These are phyloP conservation scores for Favolaschia claudopus DNA, from an alignment of 768 basidiomycete species.

Conservation along the genomic window DNA sequence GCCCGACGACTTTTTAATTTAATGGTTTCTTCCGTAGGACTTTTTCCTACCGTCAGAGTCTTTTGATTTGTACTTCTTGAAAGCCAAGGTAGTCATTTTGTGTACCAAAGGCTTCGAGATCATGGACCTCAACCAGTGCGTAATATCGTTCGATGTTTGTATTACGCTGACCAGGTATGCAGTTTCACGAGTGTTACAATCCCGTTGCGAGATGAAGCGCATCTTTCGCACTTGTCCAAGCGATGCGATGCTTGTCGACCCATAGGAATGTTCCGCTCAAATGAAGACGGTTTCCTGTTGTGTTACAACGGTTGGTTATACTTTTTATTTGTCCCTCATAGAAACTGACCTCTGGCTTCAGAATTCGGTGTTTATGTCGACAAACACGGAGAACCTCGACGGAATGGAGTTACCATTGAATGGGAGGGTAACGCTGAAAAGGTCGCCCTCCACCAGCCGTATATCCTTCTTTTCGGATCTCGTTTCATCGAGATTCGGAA, in stretches of 20 bases:
- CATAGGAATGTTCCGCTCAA: constrained; percentile 93
- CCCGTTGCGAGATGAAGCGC: constrained; percentile 77
- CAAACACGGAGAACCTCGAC: constrained; percentile 86
- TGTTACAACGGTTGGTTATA: constrained; percentile 85
- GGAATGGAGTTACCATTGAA: constrained; percentile 74
- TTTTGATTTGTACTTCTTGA: constrained; percentile 90
- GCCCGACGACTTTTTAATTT: too few species aligned
- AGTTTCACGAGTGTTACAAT: constrained; percentile 92
- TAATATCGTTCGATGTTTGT: neutral
- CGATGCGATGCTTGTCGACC: constrained; percentile 89
- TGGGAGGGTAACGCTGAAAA: constrained; percentile 90
- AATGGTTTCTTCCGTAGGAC: too few species aligned
- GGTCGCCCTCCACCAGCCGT: constrained; percentile 89
- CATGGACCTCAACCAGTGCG: constrained; percentile 94
- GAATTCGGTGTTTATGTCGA: constrained; percentile 94
- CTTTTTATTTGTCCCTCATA: constrained; percentile 8
- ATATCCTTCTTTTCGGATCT: constrained; percentile 85
- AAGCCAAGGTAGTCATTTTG: constrained; percentile 91
- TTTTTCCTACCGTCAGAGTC: constrained; percentile 94
- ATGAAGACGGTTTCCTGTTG: constrained; percentile 91
- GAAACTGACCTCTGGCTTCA: too few species aligned
- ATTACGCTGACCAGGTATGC: neutral
- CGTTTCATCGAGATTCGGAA: constrained; percentile 93
- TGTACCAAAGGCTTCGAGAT: constrained; percentile 97
- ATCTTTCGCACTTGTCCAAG: constrained; percentile 74